Evolutionary conservation across 2,329 filamentous ascomycete species (phyloP), one percentile per base, ranked within the genome.

Genomic region (Coniochaeta hoffmannii): DNA sequence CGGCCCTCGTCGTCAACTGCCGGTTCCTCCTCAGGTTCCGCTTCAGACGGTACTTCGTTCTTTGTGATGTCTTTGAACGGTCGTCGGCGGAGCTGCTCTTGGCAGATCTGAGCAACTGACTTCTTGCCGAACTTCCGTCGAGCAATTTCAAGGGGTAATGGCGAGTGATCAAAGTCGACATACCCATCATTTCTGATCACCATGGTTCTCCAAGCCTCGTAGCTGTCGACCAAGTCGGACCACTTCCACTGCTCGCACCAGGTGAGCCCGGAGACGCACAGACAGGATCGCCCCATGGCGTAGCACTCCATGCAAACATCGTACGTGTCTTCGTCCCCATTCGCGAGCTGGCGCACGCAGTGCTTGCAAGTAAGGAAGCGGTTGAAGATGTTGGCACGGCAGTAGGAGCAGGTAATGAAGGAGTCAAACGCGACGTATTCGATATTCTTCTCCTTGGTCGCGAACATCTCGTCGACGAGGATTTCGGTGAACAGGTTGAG

Each of bases 271-370:
- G 92, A 96, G 53, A 96, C 81, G 65, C 94, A 99, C 3, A 82
- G 83, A 67, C 94, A 99, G 49, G 92, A 96, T 53, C 94, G 84
- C 22, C 94, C 94, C 88, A 97, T 96, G n/a, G 86, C 88, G 66
- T 96, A 99, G 67, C 94, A 99, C 63, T 99, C 94, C 89, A 99
- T 92, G 66, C 94, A 99, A 22, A 99, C 80, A 68, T 99, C 94
- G 67, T 97, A 99, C 0, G 89, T 89, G 65, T 97, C 89, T 55
- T 90, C 87, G 15, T 80, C 83, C 31, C 85, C 88, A 57, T 81
- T 80, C 11, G 81, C 75, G 19, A 89, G 76, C 51, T 79, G 76
- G 34, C 86, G 79, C 49, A 90, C 81, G 68, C 94, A 99, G 54
- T 86, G 82, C 57, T 90, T 90, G 74, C 94, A 99, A 3, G 92